phyloP scores from a whole-genome alignment of 2,329 filamentous ascomycete species.

The Hortaea werneckii region DNA sequence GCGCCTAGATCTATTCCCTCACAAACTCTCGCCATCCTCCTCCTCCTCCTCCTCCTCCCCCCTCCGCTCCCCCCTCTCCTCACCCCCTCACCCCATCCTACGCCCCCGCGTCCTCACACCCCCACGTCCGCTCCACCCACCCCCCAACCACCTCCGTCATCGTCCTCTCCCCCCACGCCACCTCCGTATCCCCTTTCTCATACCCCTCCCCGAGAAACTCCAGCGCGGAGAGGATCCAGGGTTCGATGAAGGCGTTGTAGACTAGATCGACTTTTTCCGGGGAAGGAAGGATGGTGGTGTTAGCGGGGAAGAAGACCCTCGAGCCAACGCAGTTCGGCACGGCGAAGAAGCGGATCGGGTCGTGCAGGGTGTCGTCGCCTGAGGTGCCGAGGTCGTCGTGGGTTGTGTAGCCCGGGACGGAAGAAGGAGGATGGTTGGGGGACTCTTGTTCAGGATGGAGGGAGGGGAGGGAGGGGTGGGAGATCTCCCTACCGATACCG shows the following conservation, averaged over 20 bases:
- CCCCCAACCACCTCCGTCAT: slow-evolving; percentile 49
- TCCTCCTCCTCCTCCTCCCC: too few relatives aligned
- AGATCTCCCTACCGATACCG: too few relatives aligned
- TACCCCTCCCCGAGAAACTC: slow-evolving; percentile 47
- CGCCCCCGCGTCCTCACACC: too few relatives aligned
- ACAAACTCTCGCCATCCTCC: too few relatives aligned
- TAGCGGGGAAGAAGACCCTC: slow-evolving; percentile 49
- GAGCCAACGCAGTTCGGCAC: slow-evolving; percentile 79
- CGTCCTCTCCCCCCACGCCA: slow-evolving; percentile 43
- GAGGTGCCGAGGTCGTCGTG: slow-evolving; percentile 71
- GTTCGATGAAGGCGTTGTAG: slow-evolving; percentile 84
- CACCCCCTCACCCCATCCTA: too few relatives aligned
- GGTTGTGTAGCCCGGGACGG: slow-evolving; percentile 77
- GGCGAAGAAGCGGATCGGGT: slow-evolving; percentile 60
- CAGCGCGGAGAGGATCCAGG: slow-evolving; percentile 67
- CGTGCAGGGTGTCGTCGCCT: slow-evolving; percentile 84
- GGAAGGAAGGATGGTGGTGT: slow-evolving; percentile 25
- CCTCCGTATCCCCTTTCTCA: slow-evolving; percentile 39
- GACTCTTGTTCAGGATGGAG: slow-evolving; percentile 5
- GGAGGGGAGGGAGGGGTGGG: too few relatives aligned
- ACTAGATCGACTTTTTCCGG: slow-evolving; percentile 75
- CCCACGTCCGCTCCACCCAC: slow-evolving; percentile 51
- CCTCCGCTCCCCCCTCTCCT: too few relatives aligned
- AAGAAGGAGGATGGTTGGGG: slow-evolving; percentile 11
- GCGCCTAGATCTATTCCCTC: too few relatives aligned